Percentiles rank a stretch among this genome's conserved stretches.
Evolutionary conservation across 2,329 filamentous ascomycete genomes (phyloP).

Genomic region (Elsinoe australis): DNA sequence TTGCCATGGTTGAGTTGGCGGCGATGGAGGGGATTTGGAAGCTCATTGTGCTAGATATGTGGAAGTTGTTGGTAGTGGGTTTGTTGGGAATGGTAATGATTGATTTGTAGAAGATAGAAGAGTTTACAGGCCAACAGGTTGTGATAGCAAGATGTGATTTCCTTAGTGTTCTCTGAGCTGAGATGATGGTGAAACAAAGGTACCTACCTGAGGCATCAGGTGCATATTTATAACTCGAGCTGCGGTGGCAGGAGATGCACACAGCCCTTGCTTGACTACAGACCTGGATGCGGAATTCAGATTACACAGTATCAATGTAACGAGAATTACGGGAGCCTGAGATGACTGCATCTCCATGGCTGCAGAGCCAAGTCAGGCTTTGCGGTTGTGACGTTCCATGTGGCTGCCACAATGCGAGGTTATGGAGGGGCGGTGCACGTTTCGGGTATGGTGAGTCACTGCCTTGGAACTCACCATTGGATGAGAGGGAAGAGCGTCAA

Average conservation of each 20-base stretch:
- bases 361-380: conserved; percentile 1
- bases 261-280: neutral
- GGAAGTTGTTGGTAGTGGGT: neutral
- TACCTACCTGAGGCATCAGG: conserved; percentile 13
- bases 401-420: neutral
- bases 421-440: conserved; percentile 5
- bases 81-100: conserved; percentile 8
- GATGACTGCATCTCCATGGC: neutral
- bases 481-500: neutral
- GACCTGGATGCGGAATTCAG: conserved; percentile 6
- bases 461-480: neutral
- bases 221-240: conserved; percentile 12
- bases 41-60: conserved; percentile 6
- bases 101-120: neutral
- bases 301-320: neutral
- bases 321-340: conserved; percentile 1
- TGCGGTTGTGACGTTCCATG: conserved; percentile 2
- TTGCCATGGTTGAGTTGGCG: conserved; percentile 12
- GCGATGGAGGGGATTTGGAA: conserved; percentile 14
- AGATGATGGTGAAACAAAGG: neutral
- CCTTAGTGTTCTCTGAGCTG: neutral
- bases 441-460: conserved; percentile 11
- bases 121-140: neutral
- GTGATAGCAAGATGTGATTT: neutral
- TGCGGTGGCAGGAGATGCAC: neutral